Evolutionary conservation across 495 filamentous ascomycete species (phyloP).

Genomic region (Podospora appendiculata): DNA sequence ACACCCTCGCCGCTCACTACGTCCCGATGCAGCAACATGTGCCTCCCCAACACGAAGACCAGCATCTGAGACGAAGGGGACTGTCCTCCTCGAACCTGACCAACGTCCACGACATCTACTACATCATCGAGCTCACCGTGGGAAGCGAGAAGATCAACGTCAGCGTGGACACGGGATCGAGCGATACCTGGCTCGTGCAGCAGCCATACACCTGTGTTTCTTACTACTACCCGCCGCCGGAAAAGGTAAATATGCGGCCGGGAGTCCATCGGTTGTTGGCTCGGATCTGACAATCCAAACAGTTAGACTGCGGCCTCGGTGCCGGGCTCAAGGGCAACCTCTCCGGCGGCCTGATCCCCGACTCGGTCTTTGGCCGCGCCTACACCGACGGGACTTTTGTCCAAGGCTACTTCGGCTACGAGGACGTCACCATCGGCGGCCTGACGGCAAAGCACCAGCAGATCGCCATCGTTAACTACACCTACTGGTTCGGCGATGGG

Average conservation of each 20-base stretch:
- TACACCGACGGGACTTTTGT: slow-evolving; percentile 51
- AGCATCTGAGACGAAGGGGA: slow-evolving; percentile 13
- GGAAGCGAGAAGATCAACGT: slow-evolving; percentile 38
- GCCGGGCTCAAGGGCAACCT: slow-evolving; percentile 31
- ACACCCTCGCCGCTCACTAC: background rate
- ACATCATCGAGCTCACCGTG: slow-evolving; percentile 29
- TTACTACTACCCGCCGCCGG: slow-evolving; percentile 9
- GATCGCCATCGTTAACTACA: slow-evolving; percentile 42
- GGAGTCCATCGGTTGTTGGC: background rate
- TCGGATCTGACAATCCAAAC: background rate
- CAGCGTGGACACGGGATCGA: slow-evolving; percentile 55
- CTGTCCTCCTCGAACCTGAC: slow-evolving; percentile 6
- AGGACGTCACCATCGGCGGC: slow-evolving; percentile 43
- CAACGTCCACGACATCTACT: slow-evolving; percentile 26
- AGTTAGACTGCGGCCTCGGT: slow-evolving; percentile 40
- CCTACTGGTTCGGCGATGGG: slow-evolving; percentile 42
- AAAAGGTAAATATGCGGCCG: background rate
- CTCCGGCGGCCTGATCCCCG: slow-evolving; percentile 33
- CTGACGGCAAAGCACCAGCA: slow-evolving; percentile 43
- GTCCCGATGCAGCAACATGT: background rate
- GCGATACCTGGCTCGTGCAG: slow-evolving; percentile 52
- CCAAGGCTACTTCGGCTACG: slow-evolving; percentile 44
- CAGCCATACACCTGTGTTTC: slow-evolving; percentile 41
- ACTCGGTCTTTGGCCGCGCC: slow-evolving; percentile 44
- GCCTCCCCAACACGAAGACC: background rate